phyloP scores from a whole-genome alignment of 2,329 filamentous ascomycete species.

The Diaporthe sp. region DNA sequence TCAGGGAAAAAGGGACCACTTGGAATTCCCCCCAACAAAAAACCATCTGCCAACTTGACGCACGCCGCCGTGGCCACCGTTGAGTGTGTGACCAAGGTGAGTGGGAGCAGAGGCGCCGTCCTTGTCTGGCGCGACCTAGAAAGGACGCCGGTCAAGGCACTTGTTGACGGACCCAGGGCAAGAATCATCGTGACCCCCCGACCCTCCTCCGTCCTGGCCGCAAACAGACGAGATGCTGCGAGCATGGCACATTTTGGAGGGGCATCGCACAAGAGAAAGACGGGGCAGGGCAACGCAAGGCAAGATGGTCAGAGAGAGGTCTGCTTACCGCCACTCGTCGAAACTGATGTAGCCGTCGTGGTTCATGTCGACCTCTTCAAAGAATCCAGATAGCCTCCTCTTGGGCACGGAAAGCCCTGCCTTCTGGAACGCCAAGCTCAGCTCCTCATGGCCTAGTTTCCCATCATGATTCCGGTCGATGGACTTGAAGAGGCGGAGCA shows the following conservation, averaged over 20 bases:
- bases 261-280: background rate
- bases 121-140: background rate
- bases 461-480: conserved; percentile 92
- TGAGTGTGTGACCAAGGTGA: background rate
- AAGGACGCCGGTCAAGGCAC: background rate
- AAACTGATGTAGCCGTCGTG: conserved; percentile 90
- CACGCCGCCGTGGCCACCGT: background rate
- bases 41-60: background rate
- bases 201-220: too few species aligned
- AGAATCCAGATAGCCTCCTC: conserved; percentile 86
- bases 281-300: background rate
- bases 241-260: background rate
- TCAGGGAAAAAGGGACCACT: background rate
- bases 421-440: conserved; percentile 81
- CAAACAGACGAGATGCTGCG: background rate
- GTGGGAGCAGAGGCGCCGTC: background rate
- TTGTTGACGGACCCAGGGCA: background rate
- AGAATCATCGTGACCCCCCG: background rate
- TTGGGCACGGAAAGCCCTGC: conserved; percentile 85
- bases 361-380: conserved; percentile 90
- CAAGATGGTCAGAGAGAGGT: conserved; percentile 38
- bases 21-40: background rate
- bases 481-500: conserved; percentile 83
- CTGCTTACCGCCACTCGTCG: conserved; percentile 92
- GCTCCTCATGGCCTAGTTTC: conserved; percentile 87